phyloP scores from a whole-genome alignment of 495 filamentous ascomycete genomes.

The Aspergillus olivimuriae region DNA sequence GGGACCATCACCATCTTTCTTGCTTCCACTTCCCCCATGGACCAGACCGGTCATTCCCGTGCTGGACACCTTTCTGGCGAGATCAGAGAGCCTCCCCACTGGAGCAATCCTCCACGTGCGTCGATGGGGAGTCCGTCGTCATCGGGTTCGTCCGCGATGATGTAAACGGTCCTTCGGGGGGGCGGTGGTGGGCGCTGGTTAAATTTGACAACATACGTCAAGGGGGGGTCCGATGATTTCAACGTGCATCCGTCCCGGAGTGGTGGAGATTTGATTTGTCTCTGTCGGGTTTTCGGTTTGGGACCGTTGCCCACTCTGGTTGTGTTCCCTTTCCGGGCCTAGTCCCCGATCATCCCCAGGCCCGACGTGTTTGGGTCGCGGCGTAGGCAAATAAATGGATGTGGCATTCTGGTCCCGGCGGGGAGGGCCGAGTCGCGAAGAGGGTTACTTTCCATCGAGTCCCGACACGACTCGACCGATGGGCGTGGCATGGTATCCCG shows the following conservation, averaged over 20 bases:
- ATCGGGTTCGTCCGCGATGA: neutral
- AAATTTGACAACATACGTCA: slow-evolving; percentile 15
- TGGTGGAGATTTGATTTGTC: slow-evolving; percentile 1
- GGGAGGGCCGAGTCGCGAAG: neutral
- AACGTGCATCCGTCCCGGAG: slow-evolving; percentile 11
- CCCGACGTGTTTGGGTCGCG: too few species aligned
- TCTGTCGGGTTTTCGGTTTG: neutral
- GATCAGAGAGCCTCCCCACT: neutral
- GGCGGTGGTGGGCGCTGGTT: neutral
- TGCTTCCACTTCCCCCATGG: neutral
- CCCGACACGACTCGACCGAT: too few species aligned
- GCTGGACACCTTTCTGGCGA: too few species aligned
- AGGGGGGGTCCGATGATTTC: slow-evolving; percentile 18
- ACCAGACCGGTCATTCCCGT: too few species aligned
- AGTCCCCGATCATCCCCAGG: neutral
- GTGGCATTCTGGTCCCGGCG: too few species aligned
- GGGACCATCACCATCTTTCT: neutral
- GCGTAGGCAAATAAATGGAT: too few species aligned
- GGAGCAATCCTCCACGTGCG: slow-evolving; percentile 1
- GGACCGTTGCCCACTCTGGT: neutral
- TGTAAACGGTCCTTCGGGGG: neutral
- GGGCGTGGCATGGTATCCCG: too few species aligned
- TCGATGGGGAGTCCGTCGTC: neutral
- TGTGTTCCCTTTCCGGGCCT: neutral
- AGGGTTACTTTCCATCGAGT: too few species aligned